phyloP scores from a whole-genome alignment of 2,329 filamentous ascomycete genomes.

The Penicillium sp. region DNA sequence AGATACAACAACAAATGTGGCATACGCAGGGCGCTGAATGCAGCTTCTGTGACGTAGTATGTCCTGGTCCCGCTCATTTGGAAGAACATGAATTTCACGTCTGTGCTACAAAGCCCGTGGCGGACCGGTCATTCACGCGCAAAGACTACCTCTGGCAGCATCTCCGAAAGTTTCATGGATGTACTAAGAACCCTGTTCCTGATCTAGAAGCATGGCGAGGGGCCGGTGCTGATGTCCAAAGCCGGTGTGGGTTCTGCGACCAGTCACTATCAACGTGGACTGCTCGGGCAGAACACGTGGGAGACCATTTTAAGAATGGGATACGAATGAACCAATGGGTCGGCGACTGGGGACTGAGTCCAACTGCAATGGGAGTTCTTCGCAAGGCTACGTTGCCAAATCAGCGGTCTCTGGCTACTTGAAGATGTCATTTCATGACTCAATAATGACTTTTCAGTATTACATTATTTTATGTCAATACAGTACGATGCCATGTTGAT shows the following conservation, averaged over 20 bases:
- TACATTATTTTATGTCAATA: no score
- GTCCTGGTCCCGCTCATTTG: constrained; percentile 48
- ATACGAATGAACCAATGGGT: constrained; percentile 56
- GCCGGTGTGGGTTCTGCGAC: constrained; percentile 56
- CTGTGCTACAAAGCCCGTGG: constrained; percentile 52
- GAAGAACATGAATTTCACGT: constrained; percentile 55
- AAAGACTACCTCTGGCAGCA: constrained; percentile 61
- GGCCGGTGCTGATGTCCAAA: constrained; percentile 51
- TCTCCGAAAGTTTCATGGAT: constrained; percentile 55
- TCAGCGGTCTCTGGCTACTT: constrained; percentile 10
- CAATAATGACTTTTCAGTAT: background rate
- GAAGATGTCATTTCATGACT: background rate
- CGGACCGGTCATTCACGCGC: constrained; percentile 55
- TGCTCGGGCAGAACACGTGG: constrained; percentile 54
- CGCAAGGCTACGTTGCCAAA: constrained; percentile 37
- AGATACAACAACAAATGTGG: constrained; percentile 14
- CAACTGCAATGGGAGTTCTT: constrained; percentile 29
- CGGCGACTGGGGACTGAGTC: constrained; percentile 53
- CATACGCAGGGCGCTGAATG: constrained; percentile 31
- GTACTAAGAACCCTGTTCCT: constrained; percentile 49
- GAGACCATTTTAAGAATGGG: constrained; percentile 56
- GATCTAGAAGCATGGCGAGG: constrained; percentile 58
- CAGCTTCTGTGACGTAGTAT: constrained; percentile 50
- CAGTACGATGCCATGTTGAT: no score
- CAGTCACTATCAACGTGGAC: constrained; percentile 51